Evolutionary conservation across 2,329 filamentous ascomycete genomes (phyloP), one percentile per base, ranked within the genome.

Genomic region (Nothomitra cinnamomea): DNA sequence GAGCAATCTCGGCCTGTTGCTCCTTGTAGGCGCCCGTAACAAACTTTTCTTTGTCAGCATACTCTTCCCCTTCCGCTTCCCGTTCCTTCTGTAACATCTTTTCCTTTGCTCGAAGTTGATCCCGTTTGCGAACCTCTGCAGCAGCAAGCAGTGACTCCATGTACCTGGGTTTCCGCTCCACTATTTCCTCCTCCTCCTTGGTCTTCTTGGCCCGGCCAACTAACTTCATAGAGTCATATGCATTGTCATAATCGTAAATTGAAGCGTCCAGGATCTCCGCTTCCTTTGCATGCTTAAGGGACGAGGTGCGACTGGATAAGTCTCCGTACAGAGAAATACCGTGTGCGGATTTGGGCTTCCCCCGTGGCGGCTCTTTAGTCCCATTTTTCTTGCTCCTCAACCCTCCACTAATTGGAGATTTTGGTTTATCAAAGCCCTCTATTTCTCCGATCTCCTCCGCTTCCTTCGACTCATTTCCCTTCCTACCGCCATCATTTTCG

Each of bases 161-260:
- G 68, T 92, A 92, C 60, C 85, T 86, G 1, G 86, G 83, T 59
- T 79, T 80, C 41, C 79, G 73, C 1, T 70, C 67, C 2, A 76
- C 75, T 52, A 75, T 74, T 53, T 71, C 71, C 45, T 72, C 71
- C 48, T 71, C 70, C 5, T 73, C 73, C 3, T 70, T 71, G 55
- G 75, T 75, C 59, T 78, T 76, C 56, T 80, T 74, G 15, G 79
- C 36, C 2, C 38, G 77, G 2, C 64, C 62, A 13, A 67, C 63
- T 1, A 70, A 69, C 58, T 86, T 83, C 41, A 90, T 72, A 1
- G 82, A 83, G 60, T 90, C 85, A 68, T 87, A 89, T 21, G 87
- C 84, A 1, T 76, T 77, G 64, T 94, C 87, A 69, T 92, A 94
- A 68, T 92, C 86, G 71, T 89, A 92, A 59, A 92, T 81, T 50